phyloP scores from a whole-genome alignment of 768 basidiomycete genomes.

The Leccinum broughii region DNA sequence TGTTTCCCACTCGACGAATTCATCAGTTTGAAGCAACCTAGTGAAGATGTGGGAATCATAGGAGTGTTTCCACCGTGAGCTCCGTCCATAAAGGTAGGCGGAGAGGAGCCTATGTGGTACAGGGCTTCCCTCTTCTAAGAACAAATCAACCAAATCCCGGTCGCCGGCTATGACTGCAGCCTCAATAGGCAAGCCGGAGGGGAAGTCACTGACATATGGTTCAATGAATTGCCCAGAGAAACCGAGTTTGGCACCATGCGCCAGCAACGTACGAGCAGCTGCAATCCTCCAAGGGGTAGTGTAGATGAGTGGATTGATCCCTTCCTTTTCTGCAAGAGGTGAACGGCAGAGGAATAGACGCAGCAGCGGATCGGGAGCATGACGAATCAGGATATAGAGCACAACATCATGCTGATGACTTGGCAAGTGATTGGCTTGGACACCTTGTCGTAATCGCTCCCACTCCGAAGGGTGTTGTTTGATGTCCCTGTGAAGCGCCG shows the following conservation, averaged over 20 bases:
- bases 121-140: background rate
- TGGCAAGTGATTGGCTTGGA: background rate
- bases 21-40: background rate
- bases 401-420: background rate
- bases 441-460: background rate
- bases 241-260: background rate
- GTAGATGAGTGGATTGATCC: background rate
- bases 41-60: background rate
- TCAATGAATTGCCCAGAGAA: background rate
- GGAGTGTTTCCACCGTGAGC: too few relatives aligned
- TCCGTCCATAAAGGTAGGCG: too few relatives aligned
- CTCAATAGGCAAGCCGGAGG: background rate
- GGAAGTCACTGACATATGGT: background rate
- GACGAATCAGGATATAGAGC: background rate
- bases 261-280: background rate
- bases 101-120: background rate
- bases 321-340: background rate
- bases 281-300: accelerated
- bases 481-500: background rate
- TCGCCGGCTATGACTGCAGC: background rate
- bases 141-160: background rate
- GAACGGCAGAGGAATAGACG: background rate
- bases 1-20: background rate
- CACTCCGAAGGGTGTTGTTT: background rate
- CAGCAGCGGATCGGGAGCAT: background rate